Evolutionary conservation across 257 asterid species (phyloP).

Genomic region (Buddleja alternifolia): DNA sequence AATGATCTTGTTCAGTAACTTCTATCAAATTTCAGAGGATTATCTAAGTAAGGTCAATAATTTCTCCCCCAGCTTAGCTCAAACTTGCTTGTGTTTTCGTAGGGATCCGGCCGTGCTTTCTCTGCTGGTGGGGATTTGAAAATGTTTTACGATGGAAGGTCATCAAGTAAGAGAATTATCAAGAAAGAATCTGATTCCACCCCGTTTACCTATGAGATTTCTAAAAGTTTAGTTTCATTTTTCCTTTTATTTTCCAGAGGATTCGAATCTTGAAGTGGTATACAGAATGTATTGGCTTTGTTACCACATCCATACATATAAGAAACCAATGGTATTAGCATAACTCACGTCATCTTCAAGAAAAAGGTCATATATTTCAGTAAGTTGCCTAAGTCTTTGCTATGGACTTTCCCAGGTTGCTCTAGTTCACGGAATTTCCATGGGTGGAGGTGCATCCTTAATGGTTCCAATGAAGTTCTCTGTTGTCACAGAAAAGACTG

Average conservation of each 20-base stretch:
- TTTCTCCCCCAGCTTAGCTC: conserved; percentile 1
- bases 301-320: conserved; percentile 86
- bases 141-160: conserved; percentile 85
- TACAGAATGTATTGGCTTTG: conserved; percentile 98
- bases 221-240: conserved; percentile 17
- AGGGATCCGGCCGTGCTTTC: conserved; percentile 97
- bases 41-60: no score
- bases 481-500: conserved; percentile 91
- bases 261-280: conserved; percentile 81
- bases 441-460: conserved; percentile 99
- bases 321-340: conserved; percentile 65
- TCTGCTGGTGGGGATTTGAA: conserved; percentile 97
- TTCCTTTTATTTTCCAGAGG: conserved; percentile 53
- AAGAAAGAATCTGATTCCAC: background rate
- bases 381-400: background rate
- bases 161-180: conserved; percentile 48
- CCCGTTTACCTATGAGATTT: conserved; percentile 12
- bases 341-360: conserved; percentile 13
- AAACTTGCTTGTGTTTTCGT: conserved; percentile 17
- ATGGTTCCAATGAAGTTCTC: conserved; percentile 93
- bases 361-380: background rate
- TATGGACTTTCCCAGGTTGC: conserved; percentile 60
- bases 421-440: conserved; percentile 86
- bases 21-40: no score
- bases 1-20: background rate